These are phyloP conservation scores for Eucalyptus marginata DNA, from an alignment of 345 rosid genomes.

Conservation along the genomic window DNA sequence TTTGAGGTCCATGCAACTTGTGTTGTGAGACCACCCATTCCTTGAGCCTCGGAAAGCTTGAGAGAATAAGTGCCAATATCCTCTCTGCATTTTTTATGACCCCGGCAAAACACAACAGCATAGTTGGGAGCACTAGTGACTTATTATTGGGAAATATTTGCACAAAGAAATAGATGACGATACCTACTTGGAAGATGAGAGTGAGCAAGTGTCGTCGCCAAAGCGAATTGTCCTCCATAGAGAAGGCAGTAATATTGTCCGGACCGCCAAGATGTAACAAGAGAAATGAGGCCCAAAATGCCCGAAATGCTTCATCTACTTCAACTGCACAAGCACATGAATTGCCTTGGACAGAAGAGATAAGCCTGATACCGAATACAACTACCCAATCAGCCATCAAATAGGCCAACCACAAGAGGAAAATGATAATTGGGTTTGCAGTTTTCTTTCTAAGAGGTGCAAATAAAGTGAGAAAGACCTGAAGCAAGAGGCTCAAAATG, in stretches of 20 bases:
- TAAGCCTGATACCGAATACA: not conserved
- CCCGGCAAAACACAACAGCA: no score
- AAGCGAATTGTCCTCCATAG: no score
- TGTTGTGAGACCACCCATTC: no score
- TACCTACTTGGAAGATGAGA: no score
- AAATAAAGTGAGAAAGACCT: not conserved
- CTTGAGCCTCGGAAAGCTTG: no score
- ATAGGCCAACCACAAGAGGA: not conserved
- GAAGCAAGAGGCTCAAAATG: not conserved
- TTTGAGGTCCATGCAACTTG: no score
- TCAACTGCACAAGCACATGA: not conserved
- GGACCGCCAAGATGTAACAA: no score
- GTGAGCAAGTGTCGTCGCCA: no score
- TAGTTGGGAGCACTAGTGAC: not conserved
- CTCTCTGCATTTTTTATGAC: no score
- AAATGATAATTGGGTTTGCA: not conserved
- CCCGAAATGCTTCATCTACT: not conserved
- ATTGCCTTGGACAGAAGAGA: not conserved
- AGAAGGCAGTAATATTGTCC: no score
- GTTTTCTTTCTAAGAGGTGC: not conserved
- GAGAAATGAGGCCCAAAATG: not conserved
- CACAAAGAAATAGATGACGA: not conserved
- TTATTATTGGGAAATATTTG: no score
- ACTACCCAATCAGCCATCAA: not conserved
- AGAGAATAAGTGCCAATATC: no score